These are phyloP conservation scores for Xerocomellus amylosporus DNA, from an alignment of 768 basidiomycete species.

Conservation along the genomic window DNA sequence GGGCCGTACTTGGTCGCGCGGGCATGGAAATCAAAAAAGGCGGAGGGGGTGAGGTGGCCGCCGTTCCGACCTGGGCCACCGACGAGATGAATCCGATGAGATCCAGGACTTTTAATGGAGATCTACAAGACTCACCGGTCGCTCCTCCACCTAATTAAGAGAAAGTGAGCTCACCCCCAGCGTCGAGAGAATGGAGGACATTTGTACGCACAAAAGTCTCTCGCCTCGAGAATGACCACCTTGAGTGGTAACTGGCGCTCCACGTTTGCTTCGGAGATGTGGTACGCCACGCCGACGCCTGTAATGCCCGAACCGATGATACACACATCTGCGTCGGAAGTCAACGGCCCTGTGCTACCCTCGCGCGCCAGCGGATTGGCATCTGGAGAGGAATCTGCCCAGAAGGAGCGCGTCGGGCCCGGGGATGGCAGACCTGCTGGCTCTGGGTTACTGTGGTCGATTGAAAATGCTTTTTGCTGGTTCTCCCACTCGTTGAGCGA, in stretches of 20 bases:
- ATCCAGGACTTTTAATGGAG: background rate
- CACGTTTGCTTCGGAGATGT: slow-evolving; percentile 45
- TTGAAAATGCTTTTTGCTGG: slow-evolving; percentile 6
- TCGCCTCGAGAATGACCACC: slow-evolving; percentile 74
- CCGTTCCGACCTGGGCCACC: slow-evolving; percentile 65
- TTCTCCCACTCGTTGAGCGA: background rate
- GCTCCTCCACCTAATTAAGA: slow-evolving; percentile 60
- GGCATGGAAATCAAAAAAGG: slow-evolving; percentile 45
- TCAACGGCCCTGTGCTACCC: slow-evolving; percentile 63
- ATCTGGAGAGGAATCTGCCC: slow-evolving; percentile 53
- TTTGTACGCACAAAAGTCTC: slow-evolving; percentile 72
- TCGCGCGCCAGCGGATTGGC: slow-evolving; percentile 65
- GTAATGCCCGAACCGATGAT: slow-evolving; percentile 82
- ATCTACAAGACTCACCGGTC: slow-evolving; percentile 48
- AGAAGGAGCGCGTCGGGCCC: slow-evolving; percentile 71
- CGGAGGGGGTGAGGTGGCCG: slow-evolving; percentile 61
- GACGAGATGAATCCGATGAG: background rate
- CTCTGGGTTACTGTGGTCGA: slow-evolving; percentile 2
- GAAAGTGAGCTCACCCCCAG: background rate
- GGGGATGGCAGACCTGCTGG: slow-evolving; percentile 47
- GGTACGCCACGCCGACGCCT: slow-evolving; percentile 72
- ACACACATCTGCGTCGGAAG: slow-evolving; percentile 62
- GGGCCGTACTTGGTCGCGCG: slow-evolving; percentile 42
- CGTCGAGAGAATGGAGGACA: background rate
- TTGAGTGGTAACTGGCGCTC: slow-evolving; percentile 33